A percentile compares a stretch with the other conserved stretches of the same genome.
These are phyloP conservation scores for Gomphus bonarii DNA, from an alignment of 1,284 basidiomycete species.

Conservation along the genomic window DNA sequence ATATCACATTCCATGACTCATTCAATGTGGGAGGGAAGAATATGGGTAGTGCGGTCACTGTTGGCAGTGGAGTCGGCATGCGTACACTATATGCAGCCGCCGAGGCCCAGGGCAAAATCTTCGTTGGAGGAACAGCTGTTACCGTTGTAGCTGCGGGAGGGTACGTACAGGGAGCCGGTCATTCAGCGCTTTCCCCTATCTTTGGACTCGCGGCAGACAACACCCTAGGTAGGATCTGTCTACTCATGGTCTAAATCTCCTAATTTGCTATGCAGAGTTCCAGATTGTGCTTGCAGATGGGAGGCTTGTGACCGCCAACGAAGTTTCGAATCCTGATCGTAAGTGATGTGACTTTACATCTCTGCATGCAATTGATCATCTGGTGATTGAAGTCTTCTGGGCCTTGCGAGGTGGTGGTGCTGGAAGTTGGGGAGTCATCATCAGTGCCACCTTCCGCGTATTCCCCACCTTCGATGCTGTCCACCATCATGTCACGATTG, in stretches of 20 bases:
- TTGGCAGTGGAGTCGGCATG: constrained; percentile 22
- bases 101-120: constrained; percentile 19
- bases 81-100: constrained; percentile 19
- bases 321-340: constrained; percentile 14
- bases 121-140: constrained; percentile 22
- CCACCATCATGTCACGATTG: not conserved
- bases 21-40: constrained; percentile 16
- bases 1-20: constrained; percentile 19
- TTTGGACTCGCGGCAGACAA: constrained; percentile 24
- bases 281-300: constrained; percentile 23
- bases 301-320: constrained; percentile 20
- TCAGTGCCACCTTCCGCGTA: constrained; percentile 23
- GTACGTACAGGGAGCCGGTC: constrained; percentile 25
- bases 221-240: constrained; percentile 17
- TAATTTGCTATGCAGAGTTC: constrained; percentile 16
- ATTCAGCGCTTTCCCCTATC: constrained; percentile 20
- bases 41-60: constrained; percentile 21
- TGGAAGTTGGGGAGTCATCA: constrained; percentile 26
- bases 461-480: constrained; percentile 22
- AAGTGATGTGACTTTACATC: not conserved
- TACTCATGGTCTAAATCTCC: too few relatives aligned
- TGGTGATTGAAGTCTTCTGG: constrained; percentile 21
- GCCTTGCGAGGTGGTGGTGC: constrained; percentile 26
- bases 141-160: constrained; percentile 23
- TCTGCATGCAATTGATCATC: not conserved